These are phyloP conservation scores for Cladosporium sp. DNA, from an alignment of 2,329 filamentous ascomycete genomes.

Conservation along the genomic window DNA sequence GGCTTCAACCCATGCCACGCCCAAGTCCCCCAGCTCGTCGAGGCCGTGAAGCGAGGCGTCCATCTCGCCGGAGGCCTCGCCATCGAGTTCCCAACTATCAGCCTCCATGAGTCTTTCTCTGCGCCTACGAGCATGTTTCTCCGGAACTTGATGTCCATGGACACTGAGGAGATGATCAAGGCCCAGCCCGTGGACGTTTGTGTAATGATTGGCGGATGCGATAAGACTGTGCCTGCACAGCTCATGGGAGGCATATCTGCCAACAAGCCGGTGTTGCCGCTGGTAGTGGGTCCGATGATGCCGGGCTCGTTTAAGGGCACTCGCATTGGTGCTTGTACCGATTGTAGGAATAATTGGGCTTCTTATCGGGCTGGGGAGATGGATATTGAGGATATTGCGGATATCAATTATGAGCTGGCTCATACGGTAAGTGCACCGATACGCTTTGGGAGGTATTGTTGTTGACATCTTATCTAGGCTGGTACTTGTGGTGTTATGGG, in stretches of 20 bases:
- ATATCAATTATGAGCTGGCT: constrained; percentile 70
- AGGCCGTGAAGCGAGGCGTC: constrained; percentile 68
- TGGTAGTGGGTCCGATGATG: constrained; percentile 75
- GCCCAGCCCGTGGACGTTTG: constrained; percentile 70
- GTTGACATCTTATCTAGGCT: constrained; percentile 18
- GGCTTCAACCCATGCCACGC: constrained; percentile 73
- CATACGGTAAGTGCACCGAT: constrained; percentile 56
- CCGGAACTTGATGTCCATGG: constrained; percentile 75
- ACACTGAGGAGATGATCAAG: constrained; percentile 75
- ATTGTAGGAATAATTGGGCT: constrained; percentile 74
- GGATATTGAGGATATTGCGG: constrained; percentile 70
- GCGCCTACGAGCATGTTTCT: constrained; percentile 74
- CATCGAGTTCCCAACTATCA: constrained; percentile 74
- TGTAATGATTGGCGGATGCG: constrained; percentile 67
- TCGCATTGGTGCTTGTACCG: constrained; percentile 71
- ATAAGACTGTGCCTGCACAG: constrained; percentile 73
- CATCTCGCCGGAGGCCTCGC: constrained; percentile 67
- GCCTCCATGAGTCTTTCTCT: constrained; percentile 68
- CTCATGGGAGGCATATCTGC: constrained; percentile 74
- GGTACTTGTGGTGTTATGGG: constrained; percentile 61
- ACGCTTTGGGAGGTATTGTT: background rate
- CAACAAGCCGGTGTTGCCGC: constrained; percentile 68
- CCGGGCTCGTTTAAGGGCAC: constrained; percentile 65
- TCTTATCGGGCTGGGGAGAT: constrained; percentile 64
- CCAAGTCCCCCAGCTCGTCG: constrained; percentile 69